phyloP scores from a whole-genome alignment of 495 filamentous ascomycete genomes.

The Gamarada debralockiae region DNA sequence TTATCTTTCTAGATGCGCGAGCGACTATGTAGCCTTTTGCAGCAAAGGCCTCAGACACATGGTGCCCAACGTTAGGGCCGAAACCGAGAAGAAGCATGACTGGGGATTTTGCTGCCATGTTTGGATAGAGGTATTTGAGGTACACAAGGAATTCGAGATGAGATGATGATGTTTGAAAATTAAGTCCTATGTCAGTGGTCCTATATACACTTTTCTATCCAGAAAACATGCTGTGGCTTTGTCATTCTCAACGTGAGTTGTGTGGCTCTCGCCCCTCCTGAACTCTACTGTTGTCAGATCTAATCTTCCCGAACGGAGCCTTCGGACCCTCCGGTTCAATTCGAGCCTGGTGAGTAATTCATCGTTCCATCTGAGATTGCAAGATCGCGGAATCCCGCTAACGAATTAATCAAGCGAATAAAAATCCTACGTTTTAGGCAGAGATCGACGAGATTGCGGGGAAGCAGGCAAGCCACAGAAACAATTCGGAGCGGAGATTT shows the following conservation, averaged over 20 bases:
- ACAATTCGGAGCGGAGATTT: slow-evolving; percentile 20
- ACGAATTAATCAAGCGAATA: slow-evolving; percentile 21
- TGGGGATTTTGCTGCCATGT: slow-evolving; percentile 19
- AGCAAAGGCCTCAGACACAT: slow-evolving; percentile 33
- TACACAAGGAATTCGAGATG: slow-evolving; percentile 20
- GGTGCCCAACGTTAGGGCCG: slow-evolving; percentile 38
- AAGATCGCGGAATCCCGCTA: slow-evolving; percentile 18
- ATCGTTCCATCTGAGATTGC: slow-evolving; percentile 19
- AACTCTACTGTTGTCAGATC: slow-evolving; percentile 19
- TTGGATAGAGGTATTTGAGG: slow-evolving; percentile 20
- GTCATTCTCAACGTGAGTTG: slow-evolving; percentile 20
- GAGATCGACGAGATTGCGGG: slow-evolving; percentile 16
- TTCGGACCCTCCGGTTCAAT: slow-evolving; percentile 19
- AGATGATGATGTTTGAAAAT: slow-evolving; percentile 20
- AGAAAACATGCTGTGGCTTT: slow-evolving; percentile 20
- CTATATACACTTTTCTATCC: slow-evolving; percentile 20
- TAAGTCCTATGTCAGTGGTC: slow-evolving; percentile 18
- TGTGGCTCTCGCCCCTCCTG: slow-evolving; percentile 17
- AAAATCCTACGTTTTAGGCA: slow-evolving; percentile 16
- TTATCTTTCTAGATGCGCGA: slow-evolving; percentile 28
- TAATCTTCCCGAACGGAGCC: slow-evolving; percentile 20
- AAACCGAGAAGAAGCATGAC: slow-evolving; percentile 15
- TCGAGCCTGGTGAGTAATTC: slow-evolving; percentile 19
- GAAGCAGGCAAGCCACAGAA: slow-evolving; percentile 19
- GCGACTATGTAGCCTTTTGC: slow-evolving; percentile 44